Evolutionary conservation across 345 rosid genomes (phyloP), one percentile per base, ranked within the genome.

Genomic region (Xanthoceras sorbifolium): DNA sequence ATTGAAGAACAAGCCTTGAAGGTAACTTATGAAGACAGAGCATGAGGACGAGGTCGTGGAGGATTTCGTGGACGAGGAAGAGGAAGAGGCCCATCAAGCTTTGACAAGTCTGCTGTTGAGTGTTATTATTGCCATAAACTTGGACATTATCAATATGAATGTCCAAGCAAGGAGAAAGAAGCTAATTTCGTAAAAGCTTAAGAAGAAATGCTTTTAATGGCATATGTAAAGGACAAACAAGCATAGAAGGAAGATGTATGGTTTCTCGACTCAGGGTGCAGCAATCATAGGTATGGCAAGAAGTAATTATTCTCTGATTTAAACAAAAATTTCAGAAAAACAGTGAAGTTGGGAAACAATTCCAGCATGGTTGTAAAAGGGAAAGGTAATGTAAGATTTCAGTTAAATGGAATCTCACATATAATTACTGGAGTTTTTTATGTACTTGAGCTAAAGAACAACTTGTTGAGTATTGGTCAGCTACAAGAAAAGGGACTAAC

Each of bases 1-100:
- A 36, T 17, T 12, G 65, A 72, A n/a, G 76, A 72, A n/a, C 44
- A 72, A 6, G 64, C 52, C 2, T 63, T 63, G 67, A 63, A 63
- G 50, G 22, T 29, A 11, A 22, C 65, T 72, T 7, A 29, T 72
- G 46, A 14, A 48, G 10, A 26, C 3, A 6, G 74, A 70, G 42
- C 23, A 25, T 48, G 42, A 18, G 74, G 60, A 9, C n/a, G 38
- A 48, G 74, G 74, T 26, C 18, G 74, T 40, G 72, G 72, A 23
- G 34, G 26, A 11, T 15, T 17, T 32, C 18, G 72, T 25, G 55
- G 34, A 42, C 5, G 15, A 69, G 28, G 31, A 69, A 46, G 29
- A 5, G 32, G 57, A 40, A 36, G 40, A 36, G 40, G 40, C 40
- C 1, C 7, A 36, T 36, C 40, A 36, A 36, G 40, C 40, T 28